Evolutionary conservation across 768 basidiomycete genomes (phyloP), one percentile per base, ranked within the genome.

Genomic region (Podaxis mareebaensis): DNA sequence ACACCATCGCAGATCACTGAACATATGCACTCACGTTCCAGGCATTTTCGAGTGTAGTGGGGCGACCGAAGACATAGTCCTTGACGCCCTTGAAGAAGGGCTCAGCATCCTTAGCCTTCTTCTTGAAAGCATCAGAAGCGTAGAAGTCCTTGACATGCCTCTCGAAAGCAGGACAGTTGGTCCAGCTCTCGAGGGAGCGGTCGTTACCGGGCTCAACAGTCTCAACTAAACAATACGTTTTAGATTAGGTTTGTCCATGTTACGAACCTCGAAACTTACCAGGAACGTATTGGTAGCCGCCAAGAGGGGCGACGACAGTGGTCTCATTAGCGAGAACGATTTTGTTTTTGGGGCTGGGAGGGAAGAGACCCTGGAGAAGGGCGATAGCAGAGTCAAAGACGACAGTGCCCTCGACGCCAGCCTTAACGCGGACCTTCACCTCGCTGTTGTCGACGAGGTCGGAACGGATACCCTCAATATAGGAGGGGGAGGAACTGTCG

Each of bases 251-350:
- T 17, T 53, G n/a, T 49, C 52, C 55, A 58, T 69, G 28, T 63
- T 10, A 60, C 11, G 39, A 64, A 33, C 22, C 11, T 4, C 2
- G 28, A 66, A 22, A 74, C 77, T 54, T 64, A 85, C 88, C 83
- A n/a, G 93, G 91, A 53, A 95, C 84, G 67, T 95, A 95, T 75
- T 94, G 92, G 74, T 94, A 95, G 2, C 92, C 91, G 15, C 85
- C 84, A 8, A 95, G 83, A 26, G 94, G 93, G 1, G 90, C 85
- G 22, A 84, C 74, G 66, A 95, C 78, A 26, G 79, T 84, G 13
- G 86, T 85, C 61, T 87, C 91, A 66, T 96, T 92, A 2, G 93
- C 93, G 15, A 96, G 86, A 5, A 79, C 80, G 67, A 90, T 89
- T 70, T 83, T 87, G 76, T 91, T 90, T 40, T 83, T 79, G 10